Conservation (phyloP, 768 basidiomycete genomes). For the Tricholoma matsutake region DNA sequence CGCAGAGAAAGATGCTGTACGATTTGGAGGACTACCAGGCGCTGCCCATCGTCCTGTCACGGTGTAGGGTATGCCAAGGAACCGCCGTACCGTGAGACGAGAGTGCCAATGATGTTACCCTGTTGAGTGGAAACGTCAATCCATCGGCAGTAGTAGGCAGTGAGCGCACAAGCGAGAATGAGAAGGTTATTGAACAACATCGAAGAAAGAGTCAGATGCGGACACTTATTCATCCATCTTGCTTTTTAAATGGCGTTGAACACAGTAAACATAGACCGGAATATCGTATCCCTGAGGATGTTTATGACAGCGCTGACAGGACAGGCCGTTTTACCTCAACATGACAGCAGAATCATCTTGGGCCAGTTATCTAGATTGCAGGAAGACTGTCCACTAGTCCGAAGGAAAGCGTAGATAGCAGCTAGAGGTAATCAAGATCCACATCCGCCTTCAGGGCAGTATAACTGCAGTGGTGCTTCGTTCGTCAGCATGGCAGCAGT, state of each 20-base stretch:
- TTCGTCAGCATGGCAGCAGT: no score
- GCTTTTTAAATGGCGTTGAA: neutral
- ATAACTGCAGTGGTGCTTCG: no score
- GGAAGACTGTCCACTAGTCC: neutral
- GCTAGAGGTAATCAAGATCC: no score
- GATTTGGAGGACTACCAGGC: constrained; percentile 22
- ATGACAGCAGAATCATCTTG: neutral
- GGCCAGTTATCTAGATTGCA: neutral
- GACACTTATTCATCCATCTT: neutral
- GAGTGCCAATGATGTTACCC: constrained; percentile 29
- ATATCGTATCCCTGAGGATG: neutral
- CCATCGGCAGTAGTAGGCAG: constrained; percentile 6
- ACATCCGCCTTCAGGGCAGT: no score
- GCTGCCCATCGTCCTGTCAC: constrained; percentile 32
- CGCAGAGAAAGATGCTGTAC: constrained; percentile 22
- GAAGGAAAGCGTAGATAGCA: no score
- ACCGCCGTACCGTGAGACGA: constrained; percentile 29
- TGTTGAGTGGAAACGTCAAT: constrained; percentile 28
- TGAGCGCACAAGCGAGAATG: neutral
- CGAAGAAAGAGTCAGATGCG: neutral
- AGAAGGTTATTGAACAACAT: neutral
- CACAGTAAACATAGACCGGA: neutral
- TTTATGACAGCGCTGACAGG: neutral
- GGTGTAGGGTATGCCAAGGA: constrained; percentile 36
- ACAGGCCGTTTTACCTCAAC: neutral